phyloP scores from a whole-genome alignment of 805 yeast species.

The Blastobotrys terrestris region DNA sequence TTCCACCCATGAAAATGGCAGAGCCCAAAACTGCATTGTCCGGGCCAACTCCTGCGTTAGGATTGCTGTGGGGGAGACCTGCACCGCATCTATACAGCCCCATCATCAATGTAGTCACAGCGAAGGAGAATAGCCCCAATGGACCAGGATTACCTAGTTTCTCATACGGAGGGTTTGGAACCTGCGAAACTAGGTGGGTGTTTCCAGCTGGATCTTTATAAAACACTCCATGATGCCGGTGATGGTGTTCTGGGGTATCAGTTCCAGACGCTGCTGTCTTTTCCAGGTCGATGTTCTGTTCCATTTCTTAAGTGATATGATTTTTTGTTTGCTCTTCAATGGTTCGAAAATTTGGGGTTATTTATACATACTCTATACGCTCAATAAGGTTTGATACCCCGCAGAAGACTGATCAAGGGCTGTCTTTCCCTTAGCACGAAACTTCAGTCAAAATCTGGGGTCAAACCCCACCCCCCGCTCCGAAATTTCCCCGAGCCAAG shows the following conservation, averaged over 20 bases:
- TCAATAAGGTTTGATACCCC: background rate
- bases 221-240: background rate
- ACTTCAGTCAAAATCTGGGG: background rate
- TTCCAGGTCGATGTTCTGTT: background rate
- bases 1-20: slow-evolving; percentile 60
- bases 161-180: background rate
- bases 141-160: slow-evolving; percentile 58
- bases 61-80: slow-evolving; percentile 41
- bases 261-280: background rate
- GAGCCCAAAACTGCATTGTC: slow-evolving; percentile 53
- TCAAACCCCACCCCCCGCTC: background rate
- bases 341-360: background rate
- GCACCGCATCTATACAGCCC: background rate
- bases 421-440: background rate
- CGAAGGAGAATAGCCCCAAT: slow-evolving; percentile 53
- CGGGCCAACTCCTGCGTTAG: slow-evolving; percentile 48
- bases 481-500: background rate
- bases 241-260: background rate
- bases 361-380: background rate
- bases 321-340: too few relatives aligned
- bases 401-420: background rate
- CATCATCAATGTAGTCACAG: slow-evolving; percentile 51
- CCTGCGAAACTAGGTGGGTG: background rate
- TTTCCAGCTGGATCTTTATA: background rate
- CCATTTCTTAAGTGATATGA: too few relatives aligned